Conservation (phyloP, 257 asterid genomes). For the Leonotis leonurus region DNA sequence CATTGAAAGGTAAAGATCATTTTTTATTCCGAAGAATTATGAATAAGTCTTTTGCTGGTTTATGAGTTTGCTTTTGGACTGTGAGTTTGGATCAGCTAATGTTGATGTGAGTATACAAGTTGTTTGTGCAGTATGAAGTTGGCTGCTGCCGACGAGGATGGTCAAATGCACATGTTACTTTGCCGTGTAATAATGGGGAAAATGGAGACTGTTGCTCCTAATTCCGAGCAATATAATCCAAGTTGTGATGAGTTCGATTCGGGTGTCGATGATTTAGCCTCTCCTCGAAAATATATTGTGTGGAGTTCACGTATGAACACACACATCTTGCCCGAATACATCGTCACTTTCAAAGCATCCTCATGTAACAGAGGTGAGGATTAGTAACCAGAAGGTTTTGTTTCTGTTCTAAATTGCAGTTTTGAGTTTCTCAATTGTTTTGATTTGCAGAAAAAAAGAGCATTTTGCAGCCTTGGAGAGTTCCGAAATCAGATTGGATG, state of each 20-base stretch:
- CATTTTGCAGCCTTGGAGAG: constrained; percentile 6
- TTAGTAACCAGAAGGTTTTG: not conserved
- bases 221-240: constrained; percentile 35
- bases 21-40: not conserved
- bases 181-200: constrained; percentile 60
- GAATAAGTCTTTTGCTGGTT: no score
- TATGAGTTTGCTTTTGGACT: not conserved
- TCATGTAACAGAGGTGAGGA: constrained; percentile 26
- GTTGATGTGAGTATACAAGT: not conserved
- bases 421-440: not conserved
- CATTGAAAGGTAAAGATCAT: constrained; percentile 34
- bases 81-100: not conserved
- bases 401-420: not conserved
- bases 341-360: constrained; percentile 39
- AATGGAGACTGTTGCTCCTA: constrained; percentile 27
- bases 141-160: constrained; percentile 36
- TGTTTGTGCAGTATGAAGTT: constrained; percentile 32
- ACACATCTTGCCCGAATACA: constrained; percentile 49
- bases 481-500: constrained; percentile 46
- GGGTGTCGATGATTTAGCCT: constrained; percentile 39
- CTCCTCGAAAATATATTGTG: constrained; percentile 42
- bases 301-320: constrained; percentile 58
- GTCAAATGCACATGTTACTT: constrained; percentile 40
- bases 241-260: constrained; percentile 50
- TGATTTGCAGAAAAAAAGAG: constrained; percentile 18